Evolutionary conservation across 441 rosid genomes (phyloP).

Genomic region (Melastoma candidum): DNA sequence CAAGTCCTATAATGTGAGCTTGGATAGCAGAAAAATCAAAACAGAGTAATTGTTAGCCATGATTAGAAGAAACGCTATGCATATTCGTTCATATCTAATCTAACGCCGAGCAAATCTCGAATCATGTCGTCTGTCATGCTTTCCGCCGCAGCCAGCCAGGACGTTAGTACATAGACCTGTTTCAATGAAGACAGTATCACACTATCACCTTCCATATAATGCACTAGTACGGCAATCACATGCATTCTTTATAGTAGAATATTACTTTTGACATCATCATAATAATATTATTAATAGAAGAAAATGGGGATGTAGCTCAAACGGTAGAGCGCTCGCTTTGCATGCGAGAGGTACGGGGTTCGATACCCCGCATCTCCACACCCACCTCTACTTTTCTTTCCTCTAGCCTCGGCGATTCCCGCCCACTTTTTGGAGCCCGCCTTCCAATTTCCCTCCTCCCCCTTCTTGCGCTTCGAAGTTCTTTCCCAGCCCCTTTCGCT

Average conservation of each 20-base stretch:
- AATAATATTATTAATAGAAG: no score
- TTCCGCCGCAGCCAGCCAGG: constrained; percentile 89
- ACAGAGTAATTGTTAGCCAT: constrained; percentile 10
- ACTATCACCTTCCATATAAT: neutral
- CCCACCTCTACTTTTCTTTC: no score
- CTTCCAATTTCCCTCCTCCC: no score
- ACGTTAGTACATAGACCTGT: constrained; percentile 65
- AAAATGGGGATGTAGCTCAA: constrained; percentile 19
- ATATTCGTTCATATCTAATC: constrained; percentile 76
- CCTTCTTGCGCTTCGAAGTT: no score
- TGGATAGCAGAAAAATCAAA: constrained; percentile 11
- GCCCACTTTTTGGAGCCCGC: no score
- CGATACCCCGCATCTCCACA: constrained; percentile 23
- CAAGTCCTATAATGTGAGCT: constrained; percentile 44
- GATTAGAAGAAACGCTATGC: constrained; percentile 47
- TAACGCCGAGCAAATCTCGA: constrained; percentile 88
- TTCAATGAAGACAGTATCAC: constrained; percentile 8
- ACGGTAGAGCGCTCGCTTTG: constrained; percentile 24
- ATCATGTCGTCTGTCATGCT: constrained; percentile 97
- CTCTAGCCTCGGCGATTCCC: neutral
- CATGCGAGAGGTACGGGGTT: constrained; percentile 23
- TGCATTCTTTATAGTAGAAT: no score
- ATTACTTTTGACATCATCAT: no score
- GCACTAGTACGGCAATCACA: no score
- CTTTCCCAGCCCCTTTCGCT: no score